phyloP scores from a whole-genome alignment of 208 protist genomes.

The Phytomonas serpens region DNA sequence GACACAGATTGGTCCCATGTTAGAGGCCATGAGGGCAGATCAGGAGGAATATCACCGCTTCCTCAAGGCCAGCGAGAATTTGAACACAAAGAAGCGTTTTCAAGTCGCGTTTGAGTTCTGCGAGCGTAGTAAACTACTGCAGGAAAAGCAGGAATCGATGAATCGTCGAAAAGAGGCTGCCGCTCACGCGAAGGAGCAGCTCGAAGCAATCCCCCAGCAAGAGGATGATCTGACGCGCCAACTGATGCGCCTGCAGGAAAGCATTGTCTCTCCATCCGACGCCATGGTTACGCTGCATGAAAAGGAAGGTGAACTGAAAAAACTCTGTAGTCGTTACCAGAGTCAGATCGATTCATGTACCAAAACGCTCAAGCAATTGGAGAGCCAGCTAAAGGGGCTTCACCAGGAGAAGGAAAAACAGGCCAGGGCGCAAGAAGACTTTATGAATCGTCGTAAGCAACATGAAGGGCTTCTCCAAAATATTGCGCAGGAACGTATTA shows the following conservation, averaged over 20 bases:
- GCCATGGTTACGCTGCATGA: conserved; percentile 49
- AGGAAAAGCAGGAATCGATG: conserved; percentile 14
- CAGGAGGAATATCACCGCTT: conserved; percentile 80
- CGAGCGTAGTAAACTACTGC: conserved; percentile 25
- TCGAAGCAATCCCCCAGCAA: conserved; percentile 32
- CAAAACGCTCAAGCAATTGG: conserved; percentile 40
- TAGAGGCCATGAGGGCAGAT: conserved; percentile 81
- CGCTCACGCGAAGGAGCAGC: conserved; percentile 33
- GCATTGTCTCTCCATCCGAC: conserved; percentile 38
- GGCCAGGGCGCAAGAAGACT: conserved; percentile 28
- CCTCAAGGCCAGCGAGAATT: conserved; percentile 45
- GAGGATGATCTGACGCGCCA: conserved; percentile 50
- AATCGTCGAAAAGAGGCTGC: conserved; percentile 5
- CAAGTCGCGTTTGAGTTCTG: conserved; percentile 69
- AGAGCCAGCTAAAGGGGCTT: conserved; percentile 29
- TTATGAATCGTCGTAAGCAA: conserved; percentile 26
- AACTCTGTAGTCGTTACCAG: conserved; percentile 37
- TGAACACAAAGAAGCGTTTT: conserved; percentile 69
- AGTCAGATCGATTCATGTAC: conserved; percentile 27
- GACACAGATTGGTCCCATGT: conserved; percentile 78
- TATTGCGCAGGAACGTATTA: conserved; percentile 36
- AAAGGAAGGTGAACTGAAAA: conserved; percentile 55
- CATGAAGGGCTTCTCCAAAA: conserved; percentile 35
- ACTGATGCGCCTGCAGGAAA: conserved; percentile 46
- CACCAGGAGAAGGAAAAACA: conserved; percentile 49